Evolutionary conservation across 2,329 filamentous ascomycete genomes (phyloP), one percentile per base, ranked within the genome.

Genomic region (Corniculantispora saksenae): DNA sequence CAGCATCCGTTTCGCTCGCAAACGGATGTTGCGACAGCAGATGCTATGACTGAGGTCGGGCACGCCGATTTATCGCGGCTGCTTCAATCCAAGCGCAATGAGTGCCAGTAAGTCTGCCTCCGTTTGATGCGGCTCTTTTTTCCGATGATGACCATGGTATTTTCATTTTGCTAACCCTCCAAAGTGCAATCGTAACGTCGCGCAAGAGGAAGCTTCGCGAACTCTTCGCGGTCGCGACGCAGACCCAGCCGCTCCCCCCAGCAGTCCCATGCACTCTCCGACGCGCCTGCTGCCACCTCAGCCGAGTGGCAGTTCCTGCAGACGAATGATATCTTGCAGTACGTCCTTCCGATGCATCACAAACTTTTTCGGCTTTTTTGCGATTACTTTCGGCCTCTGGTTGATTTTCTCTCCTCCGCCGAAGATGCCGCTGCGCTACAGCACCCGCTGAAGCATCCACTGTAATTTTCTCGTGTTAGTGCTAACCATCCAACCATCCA

Each of bases 201-300:
- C 91, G 92, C 80, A 95, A 96, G 87, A 89, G 92, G 79, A 96
- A 96, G 84, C 86, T 97, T 77, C 90, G 90, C 78, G 91, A 95
- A 82, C 86, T 97, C 73, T 97, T 91, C 83, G 85, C 86, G 72
- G 87, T 91, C 84, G 89, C 91, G 83, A 91, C 90, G 78, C 87
- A 89, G 78, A 80, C 84, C 74, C 83, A 87, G 78, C 80, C 82
- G 77, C 82, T 89, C 72, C 86, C n/a, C 86, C 72, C 84, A 85
- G 75, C 80, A 83, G 78, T 81, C 82, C 76, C 82, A 86, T 75
- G 81, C 81, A 72, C 83, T 84, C 70, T 78, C 80, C 70, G 85
- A 88, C 82, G 83, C 83, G 81, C 82, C 81, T 66, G 79, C 83
- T 66, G 76, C 79, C 74, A 82, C 81, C 64, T 70, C 80, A 21